Percentiles rank a stretch among this genome's conserved stretches.
Conservation (phyloP, 116 monocot genomes). For the Phalaenopsis hybrid region DNA sequence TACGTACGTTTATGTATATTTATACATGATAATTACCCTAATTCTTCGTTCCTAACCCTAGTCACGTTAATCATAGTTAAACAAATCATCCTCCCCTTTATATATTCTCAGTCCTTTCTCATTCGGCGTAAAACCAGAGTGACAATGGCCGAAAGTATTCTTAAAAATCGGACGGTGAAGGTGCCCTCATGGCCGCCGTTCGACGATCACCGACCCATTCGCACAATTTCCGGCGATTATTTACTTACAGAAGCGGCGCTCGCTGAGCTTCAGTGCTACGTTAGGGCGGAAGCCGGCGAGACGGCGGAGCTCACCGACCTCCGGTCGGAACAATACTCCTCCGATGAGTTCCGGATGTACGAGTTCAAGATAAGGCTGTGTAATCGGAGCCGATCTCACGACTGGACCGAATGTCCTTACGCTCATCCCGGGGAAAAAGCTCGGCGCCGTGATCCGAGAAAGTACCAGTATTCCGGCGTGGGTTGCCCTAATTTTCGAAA, state of each 20-base stretch:
- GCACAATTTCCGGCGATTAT: background rate
- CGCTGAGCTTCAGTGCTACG: slow-evolving; percentile 17
- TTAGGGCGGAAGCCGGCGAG: background rate
- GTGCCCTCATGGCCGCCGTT: slow-evolving; percentile 22
- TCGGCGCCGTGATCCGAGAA: slow-evolving; percentile 37
- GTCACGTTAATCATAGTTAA: no score
- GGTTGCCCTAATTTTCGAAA: slow-evolving; percentile 4
- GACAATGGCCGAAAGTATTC: slow-evolving; percentile 9
- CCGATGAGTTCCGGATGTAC: slow-evolving; percentile 55
- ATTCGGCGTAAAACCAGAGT: background rate
- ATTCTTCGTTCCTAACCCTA: no score
- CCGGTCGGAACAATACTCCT: slow-evolving; percentile 25
- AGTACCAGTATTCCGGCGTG: slow-evolving; percentile 12
- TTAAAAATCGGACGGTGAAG: slow-evolving; percentile 12
- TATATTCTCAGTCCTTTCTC: slow-evolving; percentile 7
- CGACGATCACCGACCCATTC: slow-evolving; percentile 1
- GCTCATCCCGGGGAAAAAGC: slow-evolving; percentile 56
- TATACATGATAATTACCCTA: no score
- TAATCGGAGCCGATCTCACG: slow-evolving; percentile 32
- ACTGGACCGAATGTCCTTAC: slow-evolving; percentile 62
- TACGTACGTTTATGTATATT: no score
- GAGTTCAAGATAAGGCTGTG: slow-evolving; percentile 58
- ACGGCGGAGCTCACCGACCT: background rate
- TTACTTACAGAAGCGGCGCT: background rate
- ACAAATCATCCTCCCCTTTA: background rate